These are phyloP conservation scores for Cichorium intybus DNA, from an alignment of 140 eudicot species.

Conservation along the genomic window DNA sequence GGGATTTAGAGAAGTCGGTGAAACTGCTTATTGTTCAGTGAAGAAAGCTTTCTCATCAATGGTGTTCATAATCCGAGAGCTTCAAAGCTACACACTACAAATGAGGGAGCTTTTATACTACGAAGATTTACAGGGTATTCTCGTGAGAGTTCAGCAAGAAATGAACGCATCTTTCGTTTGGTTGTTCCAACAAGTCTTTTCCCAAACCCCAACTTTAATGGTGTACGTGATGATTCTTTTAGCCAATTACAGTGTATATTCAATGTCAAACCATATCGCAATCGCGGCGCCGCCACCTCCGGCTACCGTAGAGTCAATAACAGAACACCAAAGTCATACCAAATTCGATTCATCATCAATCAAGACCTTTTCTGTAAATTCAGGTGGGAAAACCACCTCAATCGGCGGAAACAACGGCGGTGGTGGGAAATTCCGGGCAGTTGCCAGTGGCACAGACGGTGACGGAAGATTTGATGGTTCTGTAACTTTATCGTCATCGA, in stretches of 20 bases:
- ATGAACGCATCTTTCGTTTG: constrained; percentile 73
- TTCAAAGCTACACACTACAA: constrained; percentile 54
- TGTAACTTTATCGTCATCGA: constrained; percentile 21
- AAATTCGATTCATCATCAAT: constrained; percentile 47
- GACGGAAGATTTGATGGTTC: constrained; percentile 63
- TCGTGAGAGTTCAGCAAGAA: constrained; percentile 51
- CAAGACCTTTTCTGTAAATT: constrained; percentile 31
- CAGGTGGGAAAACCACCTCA: constrained; percentile 39
- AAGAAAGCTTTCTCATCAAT: constrained; percentile 59
- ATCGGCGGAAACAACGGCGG: constrained; percentile 71
- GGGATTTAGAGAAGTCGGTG: constrained; percentile 30
- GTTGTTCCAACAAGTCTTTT: constrained; percentile 74
- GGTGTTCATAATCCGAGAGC: constrained; percentile 64
- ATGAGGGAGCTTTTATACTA: constrained; percentile 48
- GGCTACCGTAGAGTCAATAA: constrained; percentile 30
- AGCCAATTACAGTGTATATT: constrained; percentile 58
- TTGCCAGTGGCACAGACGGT: constrained; percentile 69
- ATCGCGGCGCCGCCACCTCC: constrained; percentile 25
- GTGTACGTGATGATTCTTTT: constrained; percentile 55
- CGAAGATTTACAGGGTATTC: constrained; percentile 56
- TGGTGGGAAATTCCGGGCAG: constrained; percentile 49
- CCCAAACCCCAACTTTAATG: constrained; percentile 72
- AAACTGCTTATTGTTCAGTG: constrained; percentile 46
- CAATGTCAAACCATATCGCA: constrained; percentile 37
- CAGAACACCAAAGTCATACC: constrained; percentile 18